These are phyloP conservation scores for Penicillium corylophilum DNA, from an alignment of 2,329 filamentous ascomycete species.

Conservation along the genomic window DNA sequence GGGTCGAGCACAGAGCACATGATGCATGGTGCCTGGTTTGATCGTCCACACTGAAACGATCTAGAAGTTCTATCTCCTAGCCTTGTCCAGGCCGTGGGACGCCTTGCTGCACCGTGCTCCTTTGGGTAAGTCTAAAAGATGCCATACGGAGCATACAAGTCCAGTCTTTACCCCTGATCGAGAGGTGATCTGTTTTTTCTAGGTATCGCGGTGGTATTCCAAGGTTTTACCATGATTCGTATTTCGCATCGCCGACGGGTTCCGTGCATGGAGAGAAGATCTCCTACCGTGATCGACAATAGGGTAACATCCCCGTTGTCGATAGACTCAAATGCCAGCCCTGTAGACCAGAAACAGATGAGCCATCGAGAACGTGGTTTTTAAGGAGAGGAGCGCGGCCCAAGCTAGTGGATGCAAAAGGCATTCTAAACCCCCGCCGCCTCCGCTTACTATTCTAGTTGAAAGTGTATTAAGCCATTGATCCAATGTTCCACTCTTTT, in stretches of 20 bases:
- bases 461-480: slow-evolving; percentile 15
- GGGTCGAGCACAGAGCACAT: slow-evolving; percentile 16
- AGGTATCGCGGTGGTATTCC: not conserved
- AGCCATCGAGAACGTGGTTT: not conserved
- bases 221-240: not conserved
- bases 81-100: slow-evolving; percentile 12
- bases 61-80: slow-evolving; percentile 26
- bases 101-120: slow-evolving; percentile 9
- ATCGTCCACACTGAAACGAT: slow-evolving; percentile 36
- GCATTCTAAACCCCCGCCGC: slow-evolving; percentile 14
- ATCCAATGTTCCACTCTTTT: slow-evolving; percentile 2
- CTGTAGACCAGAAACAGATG: not conserved
- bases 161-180: not conserved
- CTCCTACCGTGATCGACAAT: slow-evolving; percentile 4
- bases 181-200: slow-evolving; percentile 5
- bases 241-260: slow-evolving; percentile 1
- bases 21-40: slow-evolving; percentile 25
- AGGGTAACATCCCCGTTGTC: not conserved
- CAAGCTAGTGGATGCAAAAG: slow-evolving; percentile 11
- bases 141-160: not conserved
- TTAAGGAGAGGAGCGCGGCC: not conserved
- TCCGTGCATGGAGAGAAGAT: slow-evolving; percentile 7
- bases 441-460: slow-evolving; percentile 1
- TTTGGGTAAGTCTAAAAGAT: slow-evolving; percentile 4
- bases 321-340: not conserved